phyloP scores from a whole-genome alignment of 2,329 filamentous ascomycete species.

The Polytolypa hystricis region DNA sequence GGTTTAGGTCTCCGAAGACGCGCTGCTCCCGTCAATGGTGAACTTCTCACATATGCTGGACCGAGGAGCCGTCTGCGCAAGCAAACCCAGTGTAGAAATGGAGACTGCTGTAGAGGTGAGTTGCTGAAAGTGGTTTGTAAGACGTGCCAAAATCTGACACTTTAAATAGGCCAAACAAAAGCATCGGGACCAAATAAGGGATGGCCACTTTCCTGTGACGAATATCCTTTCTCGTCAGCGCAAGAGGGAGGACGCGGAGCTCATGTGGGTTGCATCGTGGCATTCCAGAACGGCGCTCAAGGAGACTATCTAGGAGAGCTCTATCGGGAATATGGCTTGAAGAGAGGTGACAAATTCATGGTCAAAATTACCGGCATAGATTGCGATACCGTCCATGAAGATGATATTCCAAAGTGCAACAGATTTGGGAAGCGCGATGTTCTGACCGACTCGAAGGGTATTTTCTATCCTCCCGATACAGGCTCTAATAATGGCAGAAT shows the following conservation, averaged over 20 bases:
- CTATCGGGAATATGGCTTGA: conserved; percentile 1
- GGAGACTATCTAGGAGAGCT: conserved; percentile 1
- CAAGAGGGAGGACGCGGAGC: background rate
- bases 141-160: too few relatives aligned
- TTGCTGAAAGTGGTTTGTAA: too few relatives aligned
- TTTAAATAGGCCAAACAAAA: too few relatives aligned
- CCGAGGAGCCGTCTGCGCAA: too few relatives aligned
- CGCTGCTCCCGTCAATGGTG: too few relatives aligned
- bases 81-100: too few relatives aligned
- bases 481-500: too few relatives aligned
- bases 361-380: conserved; percentile 6
- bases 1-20: too few relatives aligned
- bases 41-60: too few relatives aligned
- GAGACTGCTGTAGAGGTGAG: too few relatives aligned
- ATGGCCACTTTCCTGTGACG: too few relatives aligned
- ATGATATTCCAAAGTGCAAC: conserved; percentile 4
- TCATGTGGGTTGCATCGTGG: conserved; percentile 5
- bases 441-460: background rate
- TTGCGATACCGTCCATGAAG: conserved; percentile 4
- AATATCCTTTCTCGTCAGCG: conserved; percentile 1
- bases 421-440: conserved; percentile 5
- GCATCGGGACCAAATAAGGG: too few relatives aligned
- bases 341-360: conserved; percentile 2
- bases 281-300: conserved; percentile 6
- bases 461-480: conserved; percentile 4